Evolutionary conservation across 2,329 filamentous ascomycete species (phyloP).

Genomic region (Macroventuria anomochaeta): DNA sequence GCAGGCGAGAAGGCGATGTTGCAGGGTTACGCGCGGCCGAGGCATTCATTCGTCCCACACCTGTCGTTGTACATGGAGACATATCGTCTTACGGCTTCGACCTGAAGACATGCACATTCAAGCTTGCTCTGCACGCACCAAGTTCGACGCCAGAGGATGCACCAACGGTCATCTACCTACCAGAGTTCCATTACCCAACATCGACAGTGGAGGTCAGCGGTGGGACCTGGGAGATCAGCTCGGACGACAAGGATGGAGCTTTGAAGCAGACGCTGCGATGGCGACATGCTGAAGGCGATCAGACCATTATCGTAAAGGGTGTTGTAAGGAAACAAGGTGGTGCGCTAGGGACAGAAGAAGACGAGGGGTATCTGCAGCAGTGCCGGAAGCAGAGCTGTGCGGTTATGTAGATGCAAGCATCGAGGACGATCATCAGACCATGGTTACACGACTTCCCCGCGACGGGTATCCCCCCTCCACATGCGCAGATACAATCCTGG

Average conservation of each 20-base stretch:
- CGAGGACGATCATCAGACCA: constrained; percentile 6
- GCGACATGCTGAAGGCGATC: constrained; percentile 91
- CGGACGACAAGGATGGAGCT: constrained; percentile 72
- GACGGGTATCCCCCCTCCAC: neutral
- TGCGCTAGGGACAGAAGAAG: constrained; percentile 65
- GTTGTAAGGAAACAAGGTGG: constrained; percentile 65
- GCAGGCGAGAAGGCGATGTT: constrained; percentile 33
- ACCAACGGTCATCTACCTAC: constrained; percentile 84
- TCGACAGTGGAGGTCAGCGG: constrained; percentile 77
- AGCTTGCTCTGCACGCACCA: constrained; percentile 70
- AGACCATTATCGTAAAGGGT: constrained; percentile 78
- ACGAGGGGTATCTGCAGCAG: constrained; percentile 78
- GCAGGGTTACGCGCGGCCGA: constrained; percentile 85
- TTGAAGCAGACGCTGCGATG: constrained; percentile 80
- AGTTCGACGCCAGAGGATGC: constrained; percentile 65
- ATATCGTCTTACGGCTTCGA: constrained; percentile 80
- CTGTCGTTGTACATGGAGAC: constrained; percentile 75
- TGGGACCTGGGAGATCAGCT: constrained; percentile 87
- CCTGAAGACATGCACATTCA: constrained; percentile 78
- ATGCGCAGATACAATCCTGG: constrained; percentile 3
- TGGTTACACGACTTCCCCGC: constrained; percentile 11
- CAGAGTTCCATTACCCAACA: constrained; percentile 89
- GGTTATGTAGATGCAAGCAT: constrained; percentile 49
- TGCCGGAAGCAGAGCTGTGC: constrained; percentile 54
- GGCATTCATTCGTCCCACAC: constrained; percentile 86